Base-by-base conservation (phyloP, 805 yeast genomes). In the Lipomyces yamanashiensis region DNA sequence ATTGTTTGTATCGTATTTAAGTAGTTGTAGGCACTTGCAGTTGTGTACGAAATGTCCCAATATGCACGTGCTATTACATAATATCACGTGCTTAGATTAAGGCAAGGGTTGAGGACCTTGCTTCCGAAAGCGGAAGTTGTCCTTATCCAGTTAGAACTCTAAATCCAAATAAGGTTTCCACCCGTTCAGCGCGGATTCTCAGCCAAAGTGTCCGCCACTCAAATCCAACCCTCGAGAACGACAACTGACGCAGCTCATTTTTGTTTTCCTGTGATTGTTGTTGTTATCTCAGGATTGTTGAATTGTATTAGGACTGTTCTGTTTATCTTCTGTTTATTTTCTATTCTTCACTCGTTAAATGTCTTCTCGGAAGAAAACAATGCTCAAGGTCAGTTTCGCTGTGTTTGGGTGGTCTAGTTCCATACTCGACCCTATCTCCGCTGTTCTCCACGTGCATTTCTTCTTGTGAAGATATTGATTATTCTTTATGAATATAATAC, bases 331-430 rank as follows among this genome's bases (percentile, higher is more conserved):
- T 10, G 2, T 37, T 45, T 10, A 23, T 13, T 10, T n/a, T 12
- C 36, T 47, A n/a, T n/a, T 61, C 12, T 17, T 39, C 47, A 9
- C 34, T 21, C 39, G 37, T 36, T 62, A 55, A 40, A 69, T 69
- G 71, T 64, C 70, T 40, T 64, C 67, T 44, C 65, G 75, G 59
- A 75, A 76, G 74, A 77, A 77, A 72, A 72, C 78, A 58, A 77
- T 78, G 78, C 76, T 85, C 84, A 70, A 81, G 81, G 71, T 65
- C 21, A 9, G 58, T 39, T 15, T 13, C 7, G 51, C 4, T 12
- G 8, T n/a, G 9, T 9, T 28, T 9, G 23, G 44, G 19, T 28
- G 36, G 34, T 23, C 28, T 50, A 6, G 6, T 28, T 21, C 15
- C 43, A 15, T 33, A 1, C 19, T 17, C 40, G 12, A 33, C 34